A percentile compares a stretch with the other conserved stretches of the same genome.
These are phyloP conservation scores for Ceratocystis papillata DNA, from an alignment of 2,329 filamentous ascomycete species.

Conservation along the genomic window DNA sequence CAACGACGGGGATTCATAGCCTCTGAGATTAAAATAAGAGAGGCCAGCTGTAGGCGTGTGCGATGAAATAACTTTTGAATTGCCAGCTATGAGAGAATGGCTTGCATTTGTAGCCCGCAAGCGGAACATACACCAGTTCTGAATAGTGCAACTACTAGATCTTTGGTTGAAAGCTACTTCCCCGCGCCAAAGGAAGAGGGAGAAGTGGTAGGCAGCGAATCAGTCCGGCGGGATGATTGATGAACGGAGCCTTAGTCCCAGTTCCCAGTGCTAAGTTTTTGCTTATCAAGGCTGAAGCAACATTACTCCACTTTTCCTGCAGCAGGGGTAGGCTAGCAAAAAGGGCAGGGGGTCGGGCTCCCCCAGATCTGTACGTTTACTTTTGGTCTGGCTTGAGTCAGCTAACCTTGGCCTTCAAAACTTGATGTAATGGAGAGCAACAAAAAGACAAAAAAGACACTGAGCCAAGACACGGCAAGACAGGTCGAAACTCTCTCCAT, in stretches of 20 bases:
- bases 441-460: too few species aligned
- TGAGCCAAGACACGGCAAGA: not conserved
- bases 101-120: not conserved
- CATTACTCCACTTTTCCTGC: not conserved
- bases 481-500: not conserved
- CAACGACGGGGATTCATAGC: not conserved
- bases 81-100: too few species aligned
- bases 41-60: too few species aligned
- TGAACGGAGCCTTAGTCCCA: not conserved
- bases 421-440: not conserved
- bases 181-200: not conserved
- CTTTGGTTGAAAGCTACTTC: not conserved
- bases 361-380: not conserved
- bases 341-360: not conserved
- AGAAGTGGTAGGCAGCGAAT: not conserved
- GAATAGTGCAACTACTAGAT: not conserved
- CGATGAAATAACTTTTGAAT: not conserved
- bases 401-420: too few species aligned
- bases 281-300: slow-evolving; percentile 1
- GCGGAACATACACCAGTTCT: not conserved
- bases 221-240: not conserved
- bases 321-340: not conserved
- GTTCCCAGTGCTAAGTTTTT: not conserved
- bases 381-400: not conserved
- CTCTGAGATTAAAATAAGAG: not conserved